Conservation (phyloP, 495 filamentous ascomycete species). For the Pseudoneurospora amorphoporcata region DNA sequence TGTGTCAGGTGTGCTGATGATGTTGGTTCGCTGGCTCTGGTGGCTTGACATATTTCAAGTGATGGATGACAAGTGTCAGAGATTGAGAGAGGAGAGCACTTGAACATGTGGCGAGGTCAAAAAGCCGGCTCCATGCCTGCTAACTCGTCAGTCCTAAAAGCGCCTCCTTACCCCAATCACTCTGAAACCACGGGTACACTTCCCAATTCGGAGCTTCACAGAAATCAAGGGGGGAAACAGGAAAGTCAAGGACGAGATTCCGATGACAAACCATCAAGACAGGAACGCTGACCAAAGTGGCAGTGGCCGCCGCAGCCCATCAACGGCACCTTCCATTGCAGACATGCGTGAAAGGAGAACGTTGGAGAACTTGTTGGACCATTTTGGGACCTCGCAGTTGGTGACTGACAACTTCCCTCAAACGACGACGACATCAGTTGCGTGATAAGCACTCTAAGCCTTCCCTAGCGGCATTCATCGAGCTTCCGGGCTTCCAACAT, state of each 20-base stretch:
- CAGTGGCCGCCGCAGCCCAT: background rate
- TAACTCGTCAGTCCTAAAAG: background rate
- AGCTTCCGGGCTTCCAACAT: background rate
- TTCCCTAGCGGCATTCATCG: background rate
- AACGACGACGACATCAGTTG: background rate
- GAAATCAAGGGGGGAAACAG: background rate
- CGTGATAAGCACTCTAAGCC: background rate
- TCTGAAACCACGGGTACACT: background rate
- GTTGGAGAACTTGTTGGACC: background rate
- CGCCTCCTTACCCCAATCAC: too few relatives aligned
- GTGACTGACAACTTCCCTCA: background rate
- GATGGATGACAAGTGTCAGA: background rate
- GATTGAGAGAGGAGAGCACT: background rate
- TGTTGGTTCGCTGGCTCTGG: slow-evolving; percentile 2
- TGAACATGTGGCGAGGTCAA: background rate
- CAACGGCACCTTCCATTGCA: background rate
- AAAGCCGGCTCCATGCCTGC: background rate
- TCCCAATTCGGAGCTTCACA: background rate
- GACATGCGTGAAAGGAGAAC: background rate
- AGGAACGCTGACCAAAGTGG: background rate
- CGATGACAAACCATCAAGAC: background rate
- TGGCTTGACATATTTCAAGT: background rate
- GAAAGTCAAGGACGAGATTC: background rate
- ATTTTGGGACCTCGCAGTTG: background rate
- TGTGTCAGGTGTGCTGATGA: background rate